Percentiles rank a stretch among this genome's conserved stretches.
Evolutionary conservation across 108 stramenopile genomes (phyloP).

Genomic region (Licmophora abbreviata): DNA sequence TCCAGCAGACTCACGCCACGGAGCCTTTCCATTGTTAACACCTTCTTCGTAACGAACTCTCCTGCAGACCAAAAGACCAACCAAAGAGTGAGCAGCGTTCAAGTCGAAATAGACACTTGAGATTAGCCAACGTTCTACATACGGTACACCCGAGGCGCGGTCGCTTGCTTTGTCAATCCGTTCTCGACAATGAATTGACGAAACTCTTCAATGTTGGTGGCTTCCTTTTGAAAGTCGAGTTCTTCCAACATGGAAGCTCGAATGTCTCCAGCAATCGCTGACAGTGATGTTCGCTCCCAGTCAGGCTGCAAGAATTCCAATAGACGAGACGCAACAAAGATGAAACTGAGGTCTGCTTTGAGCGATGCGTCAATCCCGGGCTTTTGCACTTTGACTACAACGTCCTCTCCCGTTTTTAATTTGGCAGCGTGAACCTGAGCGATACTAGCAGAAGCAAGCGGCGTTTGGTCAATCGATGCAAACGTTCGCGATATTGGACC

Average conservation of each 20-base stretch:
- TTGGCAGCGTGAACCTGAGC: constrained; percentile 91
- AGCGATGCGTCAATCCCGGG: constrained; percentile 85
- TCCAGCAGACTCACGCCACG: constrained; percentile 86
- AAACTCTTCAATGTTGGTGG: constrained; percentile 83
- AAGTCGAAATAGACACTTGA: not conserved
- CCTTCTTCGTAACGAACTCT: constrained; percentile 64
- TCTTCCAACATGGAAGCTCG: constrained; percentile 89
- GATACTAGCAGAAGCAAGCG: constrained; percentile 86
- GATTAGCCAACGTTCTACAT: constrained; percentile 11
- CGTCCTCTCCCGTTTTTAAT: constrained; percentile 81
- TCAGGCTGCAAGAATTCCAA: constrained; percentile 89
- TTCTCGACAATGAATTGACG: constrained; percentile 67
- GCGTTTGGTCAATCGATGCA: constrained; percentile 60
- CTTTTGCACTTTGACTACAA: constrained; percentile 95
- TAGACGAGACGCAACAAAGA: constrained; percentile 79
- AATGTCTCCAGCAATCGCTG: constrained; percentile 82
- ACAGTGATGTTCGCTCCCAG: constrained; percentile 79
- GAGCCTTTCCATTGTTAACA: constrained; percentile 89
- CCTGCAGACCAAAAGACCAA: not conserved
- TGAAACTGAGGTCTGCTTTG: constrained; percentile 89
- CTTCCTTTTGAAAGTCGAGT: constrained; percentile 90
- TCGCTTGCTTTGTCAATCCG: constrained; percentile 50
- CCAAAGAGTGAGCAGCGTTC: not conserved
- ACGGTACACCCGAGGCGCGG: constrained; percentile 66
- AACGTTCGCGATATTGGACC: constrained; percentile 64